Evolutionary conservation across 352 stramenopile genomes (phyloP), one percentile per base, ranked within the genome.

Genomic region (Phytophthora hibernalis): DNA sequence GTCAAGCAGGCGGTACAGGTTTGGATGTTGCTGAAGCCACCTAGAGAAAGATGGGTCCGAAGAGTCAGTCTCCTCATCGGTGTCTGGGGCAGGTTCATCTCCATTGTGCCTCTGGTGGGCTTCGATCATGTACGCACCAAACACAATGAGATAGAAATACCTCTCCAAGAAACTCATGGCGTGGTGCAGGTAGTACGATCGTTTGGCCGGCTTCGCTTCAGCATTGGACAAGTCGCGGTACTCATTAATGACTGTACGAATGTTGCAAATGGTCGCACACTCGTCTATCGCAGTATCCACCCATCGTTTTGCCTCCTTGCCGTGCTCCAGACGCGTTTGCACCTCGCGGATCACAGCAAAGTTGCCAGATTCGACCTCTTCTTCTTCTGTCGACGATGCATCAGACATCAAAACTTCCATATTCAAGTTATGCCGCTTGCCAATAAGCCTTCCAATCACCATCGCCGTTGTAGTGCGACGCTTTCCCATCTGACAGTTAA

Each of bases 131-230:
- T 96, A 97, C 10, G 79, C 74, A 40, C 85, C 90, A 67, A 97
- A 97, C 1, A 95, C 78, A 61, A 97, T 89, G 15, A 97, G 74
- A 54, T 96, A 95, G 51, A 96, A 95, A 61, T 97, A 97, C 2
- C 89, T 83, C 65, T 95, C 83, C 3, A 97, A 59, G 49, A 93
- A 95, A 54, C 83, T 94, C 72, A 94, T 84, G 13, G 90, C 90
- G 37, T 92, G 90, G 54, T 93, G 87, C 58, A 96, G 53, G 56
- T 92, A 93, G 50, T 92, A 94, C 5, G 86, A 91, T 8, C 88
- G 78, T 52, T 91, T 93, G 5, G 79, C 70, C 3, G 88, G 88
- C 53, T 96, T 96, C 3, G 85, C 83, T 52, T 91, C 86, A 1
- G 76, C 80, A 20, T 84, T 79, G 1, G 88, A 96, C 30, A 87